Evolutionary conservation across 495 filamentous ascomycete genomes (phyloP).

Genomic region (Symbiotaphrina buchneri): DNA sequence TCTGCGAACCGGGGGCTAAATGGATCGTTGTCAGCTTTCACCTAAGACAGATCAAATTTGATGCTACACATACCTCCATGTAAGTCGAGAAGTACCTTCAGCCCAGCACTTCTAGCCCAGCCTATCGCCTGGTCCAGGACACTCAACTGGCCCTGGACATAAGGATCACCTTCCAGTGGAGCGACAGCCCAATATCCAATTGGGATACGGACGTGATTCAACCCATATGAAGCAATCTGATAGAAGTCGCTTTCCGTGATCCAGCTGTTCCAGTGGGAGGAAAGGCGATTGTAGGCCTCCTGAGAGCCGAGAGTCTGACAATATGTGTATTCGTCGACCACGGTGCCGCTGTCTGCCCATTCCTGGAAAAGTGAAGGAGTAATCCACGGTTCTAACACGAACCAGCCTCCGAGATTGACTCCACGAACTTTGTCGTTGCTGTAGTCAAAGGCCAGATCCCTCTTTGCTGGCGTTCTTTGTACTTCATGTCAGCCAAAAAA

Average conservation of each 20-base stretch:
- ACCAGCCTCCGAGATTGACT: slow-evolving; percentile 25
- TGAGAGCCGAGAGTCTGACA: slow-evolving; percentile 17
- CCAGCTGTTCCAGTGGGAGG: slow-evolving; percentile 36
- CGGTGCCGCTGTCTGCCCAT: slow-evolving; percentile 16
- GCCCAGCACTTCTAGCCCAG: slow-evolving; percentile 38
- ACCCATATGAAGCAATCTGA: slow-evolving; percentile 35
- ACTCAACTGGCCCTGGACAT: slow-evolving; percentile 49
- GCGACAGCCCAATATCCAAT: slow-evolving; percentile 58
- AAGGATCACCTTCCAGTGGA: slow-evolving; percentile 37
- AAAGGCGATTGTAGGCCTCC: slow-evolving; percentile 21
- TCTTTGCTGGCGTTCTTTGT: too few species aligned
- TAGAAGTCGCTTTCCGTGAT: slow-evolving; percentile 45
- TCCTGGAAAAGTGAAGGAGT: slow-evolving; percentile 19
- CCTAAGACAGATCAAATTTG: slow-evolving; percentile 1
- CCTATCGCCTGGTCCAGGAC: slow-evolving; percentile 39
- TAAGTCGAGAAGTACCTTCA: slow-evolving; percentile 49
- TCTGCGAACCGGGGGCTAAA: slow-evolving; percentile 19
- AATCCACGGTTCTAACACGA: slow-evolving; percentile 26
- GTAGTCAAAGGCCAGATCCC: too few species aligned
- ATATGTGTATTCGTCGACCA: slow-evolving; percentile 42
- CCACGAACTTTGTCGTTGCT: too few species aligned
- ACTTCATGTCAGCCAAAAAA: too few species aligned
- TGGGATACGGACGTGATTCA: slow-evolving; percentile 63
- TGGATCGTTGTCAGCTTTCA: neutral
- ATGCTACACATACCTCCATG: slow-evolving; percentile 44